Percentiles rank a stretch among this genome's conserved stretches.
Evolutionary conservation across 192 early-diverging fungal genomes (phyloP).

Genomic region (Coemansia sp.): DNA sequence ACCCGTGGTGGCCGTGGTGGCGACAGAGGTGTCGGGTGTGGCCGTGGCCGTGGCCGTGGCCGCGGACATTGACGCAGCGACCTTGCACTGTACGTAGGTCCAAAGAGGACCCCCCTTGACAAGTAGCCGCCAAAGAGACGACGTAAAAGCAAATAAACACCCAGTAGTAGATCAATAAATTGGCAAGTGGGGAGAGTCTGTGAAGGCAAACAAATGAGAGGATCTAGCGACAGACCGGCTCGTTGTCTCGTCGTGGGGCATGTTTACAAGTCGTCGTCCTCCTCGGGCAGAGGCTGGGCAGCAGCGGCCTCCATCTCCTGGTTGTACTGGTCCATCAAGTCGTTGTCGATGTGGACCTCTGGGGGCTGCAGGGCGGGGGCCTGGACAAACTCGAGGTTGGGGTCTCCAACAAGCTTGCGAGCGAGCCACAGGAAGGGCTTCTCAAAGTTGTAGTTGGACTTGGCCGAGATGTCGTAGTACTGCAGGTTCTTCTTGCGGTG

Average conservation of each 20-base stretch:
- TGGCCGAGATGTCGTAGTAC: slow-evolving; percentile 99
- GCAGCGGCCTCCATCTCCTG: slow-evolving; percentile 76
- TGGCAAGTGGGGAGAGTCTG: neutral
- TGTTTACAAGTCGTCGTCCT: slow-evolving; percentile 62
- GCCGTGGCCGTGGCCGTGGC: slow-evolving; percentile 14
- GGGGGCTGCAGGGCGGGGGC: slow-evolving; percentile 96
- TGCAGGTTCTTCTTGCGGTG: slow-evolving; percentile 99
- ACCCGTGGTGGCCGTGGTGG: slow-evolving; percentile 12
- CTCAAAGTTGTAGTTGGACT: slow-evolving; percentile 99
- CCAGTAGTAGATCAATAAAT: slow-evolving; percentile 1
- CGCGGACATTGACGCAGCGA: slow-evolving; percentile 11
- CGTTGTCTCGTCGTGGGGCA: neutral
- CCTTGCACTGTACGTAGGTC: too few species aligned
- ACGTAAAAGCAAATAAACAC: neutral
- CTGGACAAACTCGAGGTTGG: slow-evolving; percentile 94
- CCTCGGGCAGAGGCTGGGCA: slow-evolving; percentile 81
- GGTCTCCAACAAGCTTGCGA: slow-evolving; percentile 93
- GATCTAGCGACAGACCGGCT: neutral
- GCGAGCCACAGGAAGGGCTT: slow-evolving; percentile 99
- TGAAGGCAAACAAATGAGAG: neutral
- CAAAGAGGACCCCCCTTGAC: too few species aligned
- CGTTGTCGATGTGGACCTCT: slow-evolving; percentile 82
- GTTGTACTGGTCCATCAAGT: slow-evolving; percentile 75
- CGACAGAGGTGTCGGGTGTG: slow-evolving; percentile 25
- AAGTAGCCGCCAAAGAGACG: too few species aligned